Evolutionary conservation across 345 rosid species (phyloP).

Genomic region (Dipteronia sinensis): DNA sequence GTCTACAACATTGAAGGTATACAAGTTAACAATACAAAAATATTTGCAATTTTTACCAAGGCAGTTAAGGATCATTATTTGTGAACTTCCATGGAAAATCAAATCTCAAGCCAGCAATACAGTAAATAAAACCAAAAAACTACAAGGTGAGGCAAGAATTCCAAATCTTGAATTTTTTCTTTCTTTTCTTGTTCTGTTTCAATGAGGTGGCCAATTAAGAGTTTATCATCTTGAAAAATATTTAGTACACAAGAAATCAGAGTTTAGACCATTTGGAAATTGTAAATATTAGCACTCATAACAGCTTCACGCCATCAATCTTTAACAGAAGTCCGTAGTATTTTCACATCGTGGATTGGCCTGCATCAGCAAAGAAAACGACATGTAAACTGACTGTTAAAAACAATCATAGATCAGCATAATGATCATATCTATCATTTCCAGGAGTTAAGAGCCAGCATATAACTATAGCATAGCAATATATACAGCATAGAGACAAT

Average conservation of each 20-base stretch:
- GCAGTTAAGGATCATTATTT: too few species aligned
- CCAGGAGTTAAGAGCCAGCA: too few species aligned
- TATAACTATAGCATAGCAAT: neutral
- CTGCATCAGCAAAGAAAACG: conserved; percentile 35
- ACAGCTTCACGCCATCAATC: conserved; percentile 38
- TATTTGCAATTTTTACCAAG: too few species aligned
- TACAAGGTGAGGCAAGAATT: neutral
- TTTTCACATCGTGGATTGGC: conserved; percentile 97
- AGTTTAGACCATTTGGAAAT: neutral
- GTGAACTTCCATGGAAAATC: neutral
- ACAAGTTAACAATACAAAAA: neutral
- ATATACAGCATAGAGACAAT: neutral
- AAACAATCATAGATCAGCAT: neutral
- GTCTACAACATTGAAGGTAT: neutral
- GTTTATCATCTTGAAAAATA: neutral
- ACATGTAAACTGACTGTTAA: neutral
- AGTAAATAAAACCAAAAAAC: neutral
- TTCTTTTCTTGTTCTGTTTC: neutral
- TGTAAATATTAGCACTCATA: neutral
- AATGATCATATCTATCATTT: too few species aligned
- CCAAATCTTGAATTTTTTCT: neutral
- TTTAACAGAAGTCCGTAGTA: conserved; percentile 70
- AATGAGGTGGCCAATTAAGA: neutral
- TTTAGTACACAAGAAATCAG: neutral
- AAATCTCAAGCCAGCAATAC: neutral